Evolutionary conservation across 2,329 filamentous ascomycete genomes (phyloP).

Genomic region (Colletotrichum sp.): DNA sequence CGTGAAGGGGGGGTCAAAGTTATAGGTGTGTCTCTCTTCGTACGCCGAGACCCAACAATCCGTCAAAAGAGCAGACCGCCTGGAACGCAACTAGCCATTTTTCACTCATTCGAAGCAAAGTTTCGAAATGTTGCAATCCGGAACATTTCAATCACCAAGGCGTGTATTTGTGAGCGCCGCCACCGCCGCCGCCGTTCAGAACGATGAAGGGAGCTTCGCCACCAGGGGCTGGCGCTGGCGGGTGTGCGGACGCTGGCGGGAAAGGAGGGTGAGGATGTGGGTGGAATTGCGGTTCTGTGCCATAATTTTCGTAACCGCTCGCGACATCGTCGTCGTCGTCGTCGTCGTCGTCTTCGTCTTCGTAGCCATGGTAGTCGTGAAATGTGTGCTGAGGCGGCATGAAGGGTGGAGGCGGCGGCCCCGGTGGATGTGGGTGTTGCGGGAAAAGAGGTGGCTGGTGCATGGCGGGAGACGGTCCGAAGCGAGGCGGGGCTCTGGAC

Average conservation of each 20-base stretch:
- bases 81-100: background rate
- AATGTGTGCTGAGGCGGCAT: background rate
- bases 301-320: background rate
- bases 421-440: background rate
- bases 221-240: background rate
- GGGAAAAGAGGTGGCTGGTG: background rate
- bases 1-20: background rate
- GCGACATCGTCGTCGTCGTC: background rate
- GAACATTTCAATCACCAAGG: background rate
- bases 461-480: background rate
- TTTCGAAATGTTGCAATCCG: background rate
- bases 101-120: background rate
- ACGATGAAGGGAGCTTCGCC: slow-evolving; percentile 18
- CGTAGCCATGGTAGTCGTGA: background rate
- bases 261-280: background rate
- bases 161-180: slow-evolving; percentile 12
- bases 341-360: background rate
- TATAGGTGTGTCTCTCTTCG: background rate
- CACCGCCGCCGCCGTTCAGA: slow-evolving; percentile 11
- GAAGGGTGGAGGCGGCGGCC: background rate
- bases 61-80: background rate
- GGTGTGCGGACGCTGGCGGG: background rate
- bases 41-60: background rate
- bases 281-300: background rate
- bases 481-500: background rate